Base-by-base conservation (phyloP, 306 rosid genomes). In the Quercus gilva region DNA sequence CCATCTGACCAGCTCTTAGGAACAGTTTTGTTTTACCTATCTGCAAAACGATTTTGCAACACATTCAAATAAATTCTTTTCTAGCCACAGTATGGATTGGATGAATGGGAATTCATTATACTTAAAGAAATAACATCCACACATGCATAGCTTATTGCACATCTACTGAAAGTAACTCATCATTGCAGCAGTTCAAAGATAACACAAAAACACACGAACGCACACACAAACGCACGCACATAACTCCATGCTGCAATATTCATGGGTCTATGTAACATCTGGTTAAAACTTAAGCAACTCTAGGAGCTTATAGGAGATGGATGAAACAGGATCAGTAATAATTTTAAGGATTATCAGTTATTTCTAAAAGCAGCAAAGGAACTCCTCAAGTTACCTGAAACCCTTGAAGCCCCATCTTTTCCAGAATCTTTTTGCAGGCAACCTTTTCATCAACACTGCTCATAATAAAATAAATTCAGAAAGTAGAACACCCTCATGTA, bases 1-100 rank as follows among this genome's bases (percentile, higher is more conserved):
- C 99, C 99, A 96, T 96, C 89, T 96, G 99, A 81, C 99, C 99
- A 51, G 99, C 99, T 82, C 99, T 91, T 29, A 96, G 89, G 88
- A 96, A 96, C 64, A 96, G 81, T 87, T 96, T 96, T 79, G 99
- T 93, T 88, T 88, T 88, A 74, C 99, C 99, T 82, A 96, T 90
- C 99, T 96, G 85, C 89, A 85, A 83, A 58, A 83, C 71, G 20
- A 87, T 67, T 85, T 51, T 75, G 69, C 53, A 71, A 35, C 76
- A 61, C 72, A 86, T 72, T 45, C 55, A 81, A 74, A 79, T 60
- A 82, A 77, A 74, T 73, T 58, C 45, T 74, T 82, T 37, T 11
- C 17, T 61, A 68, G 69, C 61, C 78, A 78, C 64, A 76, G 76
- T 41, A 80, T 57, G 71, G 49, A 45, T 53, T 63, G 76, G 68